These are phyloP conservation scores for Trichoderma gracile DNA, from an alignment of 2,329 filamentous ascomycete species.

Conservation along the genomic window DNA sequence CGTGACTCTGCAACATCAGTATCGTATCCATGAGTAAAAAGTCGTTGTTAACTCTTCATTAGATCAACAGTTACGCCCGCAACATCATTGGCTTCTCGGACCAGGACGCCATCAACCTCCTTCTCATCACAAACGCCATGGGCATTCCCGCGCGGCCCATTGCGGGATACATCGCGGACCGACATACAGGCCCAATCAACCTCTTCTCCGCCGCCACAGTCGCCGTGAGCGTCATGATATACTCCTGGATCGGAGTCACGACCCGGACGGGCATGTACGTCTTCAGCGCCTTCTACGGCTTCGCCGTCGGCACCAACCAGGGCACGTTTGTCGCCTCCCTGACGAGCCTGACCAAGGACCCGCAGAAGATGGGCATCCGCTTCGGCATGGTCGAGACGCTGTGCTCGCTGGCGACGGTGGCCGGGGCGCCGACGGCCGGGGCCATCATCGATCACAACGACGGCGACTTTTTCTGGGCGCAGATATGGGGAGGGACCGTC, in stretches of 20 bases:
- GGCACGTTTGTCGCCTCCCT: slow-evolving; percentile 45
- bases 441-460: slow-evolving; percentile 46
- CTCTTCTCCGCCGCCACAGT: slow-evolving; percentile 52
- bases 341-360: slow-evolving; percentile 46
- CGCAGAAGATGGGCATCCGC: slow-evolving; percentile 47
- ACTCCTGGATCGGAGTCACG: slow-evolving; percentile 57
- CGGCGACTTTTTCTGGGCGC: slow-evolving; percentile 46
- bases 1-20: slow-evolving; percentile 1
- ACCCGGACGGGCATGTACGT: slow-evolving; percentile 43
- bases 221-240: slow-evolving; percentile 50
- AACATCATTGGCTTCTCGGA: slow-evolving; percentile 49
- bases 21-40: not conserved
- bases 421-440: slow-evolving; percentile 48
- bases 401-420: slow-evolving; percentile 45
- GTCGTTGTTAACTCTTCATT: slow-evolving; percentile 12
- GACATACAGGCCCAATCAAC: slow-evolving; percentile 55
- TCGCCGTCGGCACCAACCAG: slow-evolving; percentile 47
- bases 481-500: slow-evolving; percentile 50
- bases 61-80: slow-evolving; percentile 49
- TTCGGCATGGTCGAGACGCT: slow-evolving; percentile 50
- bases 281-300: slow-evolving; percentile 48
- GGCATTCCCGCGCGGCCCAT: slow-evolving; percentile 57
- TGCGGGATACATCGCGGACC: slow-evolving; percentile 55
- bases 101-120: slow-evolving; percentile 52
- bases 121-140: slow-evolving; percentile 59